Evolutionary conservation across 331 rosid species (phyloP), one percentile per base, ranked within the genome.

Genomic region (Cydonia oblonga): DNA sequence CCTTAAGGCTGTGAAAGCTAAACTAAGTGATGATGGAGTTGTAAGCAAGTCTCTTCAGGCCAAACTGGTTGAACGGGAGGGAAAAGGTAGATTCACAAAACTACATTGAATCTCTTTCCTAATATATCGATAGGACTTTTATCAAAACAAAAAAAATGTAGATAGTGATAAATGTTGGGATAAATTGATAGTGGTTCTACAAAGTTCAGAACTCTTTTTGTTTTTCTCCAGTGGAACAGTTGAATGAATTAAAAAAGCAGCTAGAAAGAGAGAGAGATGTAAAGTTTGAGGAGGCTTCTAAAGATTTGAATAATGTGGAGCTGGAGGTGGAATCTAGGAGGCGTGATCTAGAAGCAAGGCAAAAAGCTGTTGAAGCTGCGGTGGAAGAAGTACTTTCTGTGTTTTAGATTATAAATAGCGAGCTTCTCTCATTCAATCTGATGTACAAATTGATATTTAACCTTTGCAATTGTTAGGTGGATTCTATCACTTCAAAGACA

Each of bases 41-140:
- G 16, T 81, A 68, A 93, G 87, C 46, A 93, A 87, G 81, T 85
- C 98, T 57, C 98, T 93, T 26, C 92, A 93, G 33, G 90, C 87
- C 42, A 88, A 86, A 71, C 42, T 87, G 87, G 84, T 80, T 66
- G 96, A 93, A 76, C 75, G 79, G 68, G 87, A 84, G 67, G 84
- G 83, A 76, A 89, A 82, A 88, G 92, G 98, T 92, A 71, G 8
- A 28, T 66, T 65, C 40, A 23, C 63, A 49, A 49, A 49, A 15
- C 9, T 49, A 46, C 1, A 51, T 73, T 19, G 26, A 40, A 19
- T 18, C 57, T 7, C 76, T 28, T 79, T 25, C 56, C 33, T 70
- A 66, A 30, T 62, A 16, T 32, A 35, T 23, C 32, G 53, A 77
- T 58, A 49, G 69, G 61, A 6, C 61, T 56, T 56, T 49, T 2